Evolutionary conservation across 1,284 basidiomycete species (phyloP).

Genomic region (Ganoderma leucocontextum): DNA sequence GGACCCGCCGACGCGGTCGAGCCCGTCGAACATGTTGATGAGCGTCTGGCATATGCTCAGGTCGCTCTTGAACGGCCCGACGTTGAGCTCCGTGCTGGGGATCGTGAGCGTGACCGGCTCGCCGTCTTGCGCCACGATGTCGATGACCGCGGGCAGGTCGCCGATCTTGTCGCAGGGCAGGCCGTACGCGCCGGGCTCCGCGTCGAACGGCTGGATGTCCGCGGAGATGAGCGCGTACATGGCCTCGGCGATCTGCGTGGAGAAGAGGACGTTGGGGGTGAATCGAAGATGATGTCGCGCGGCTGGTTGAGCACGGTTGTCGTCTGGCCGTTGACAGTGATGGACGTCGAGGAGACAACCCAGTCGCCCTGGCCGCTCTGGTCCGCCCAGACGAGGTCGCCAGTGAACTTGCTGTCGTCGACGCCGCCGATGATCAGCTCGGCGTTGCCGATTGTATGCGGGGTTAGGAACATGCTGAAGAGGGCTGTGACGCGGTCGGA

Average conservation of each 20-base stretch:
- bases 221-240: constrained; percentile 66
- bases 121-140: constrained; percentile 54
- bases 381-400: constrained; percentile 52
- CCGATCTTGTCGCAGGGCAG: constrained; percentile 57
- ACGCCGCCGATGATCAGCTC: constrained; percentile 63
- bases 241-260: constrained; percentile 57
- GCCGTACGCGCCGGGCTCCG: constrained; percentile 63
- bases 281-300: constrained; percentile 62
- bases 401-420: constrained; percentile 59
- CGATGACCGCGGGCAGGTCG: constrained; percentile 56
- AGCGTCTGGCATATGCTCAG: constrained; percentile 59
- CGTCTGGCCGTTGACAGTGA: constrained; percentile 62
- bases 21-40: constrained; percentile 61
- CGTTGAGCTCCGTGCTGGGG: constrained; percentile 61
- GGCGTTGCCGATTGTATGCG: constrained; percentile 55
- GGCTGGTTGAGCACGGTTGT: constrained; percentile 48
- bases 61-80: constrained; percentile 60
- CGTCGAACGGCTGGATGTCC: constrained; percentile 56
- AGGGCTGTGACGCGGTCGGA: constrained; percentile 46
- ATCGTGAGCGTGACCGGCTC: constrained; percentile 61
- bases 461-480: constrained; percentile 62
- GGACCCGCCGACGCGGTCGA: constrained; percentile 59
- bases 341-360: constrained; percentile 54
- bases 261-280: constrained; percentile 63
- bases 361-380: constrained; percentile 50